Evolutionary conservation across 352 stramenopile species (phyloP).

Genomic region (Phytophthora sansomeana): DNA sequence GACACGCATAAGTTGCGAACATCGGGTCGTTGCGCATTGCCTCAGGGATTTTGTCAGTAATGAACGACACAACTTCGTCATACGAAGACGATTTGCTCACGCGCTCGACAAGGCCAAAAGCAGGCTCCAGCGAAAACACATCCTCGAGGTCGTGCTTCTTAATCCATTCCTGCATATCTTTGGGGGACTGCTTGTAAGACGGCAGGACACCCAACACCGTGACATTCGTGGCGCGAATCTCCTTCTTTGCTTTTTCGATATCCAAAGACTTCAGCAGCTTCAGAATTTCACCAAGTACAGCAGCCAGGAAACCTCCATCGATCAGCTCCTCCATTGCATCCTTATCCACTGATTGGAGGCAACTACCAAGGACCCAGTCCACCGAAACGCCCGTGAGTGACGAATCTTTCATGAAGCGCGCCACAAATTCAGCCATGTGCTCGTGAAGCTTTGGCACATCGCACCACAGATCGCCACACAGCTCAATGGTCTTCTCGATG

Average conservation of each 20-base stretch:
- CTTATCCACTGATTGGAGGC: slow-evolving; percentile 55
- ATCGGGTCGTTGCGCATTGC: slow-evolving; percentile 58
- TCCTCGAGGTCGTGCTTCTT: slow-evolving; percentile 66
- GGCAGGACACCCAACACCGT: slow-evolving; percentile 67
- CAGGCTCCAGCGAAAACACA: slow-evolving; percentile 62
- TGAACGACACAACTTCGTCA: slow-evolving; percentile 66
- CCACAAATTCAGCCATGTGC: slow-evolving; percentile 73
- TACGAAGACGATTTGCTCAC: slow-evolving; percentile 54
- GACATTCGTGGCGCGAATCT: slow-evolving; percentile 62
- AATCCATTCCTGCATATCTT: slow-evolving; percentile 75
- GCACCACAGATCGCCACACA: slow-evolving; percentile 77
- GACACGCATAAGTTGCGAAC: slow-evolving; percentile 68
- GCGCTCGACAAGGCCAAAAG: slow-evolving; percentile 62
- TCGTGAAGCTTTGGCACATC: slow-evolving; percentile 87
- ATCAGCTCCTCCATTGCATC: slow-evolving; percentile 76
- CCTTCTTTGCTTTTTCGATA: slow-evolving; percentile 55
- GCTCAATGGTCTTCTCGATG: slow-evolving; percentile 66
- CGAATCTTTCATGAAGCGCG: slow-evolving; percentile 76
- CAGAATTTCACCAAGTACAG: slow-evolving; percentile 53
- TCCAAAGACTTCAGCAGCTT: slow-evolving; percentile 52
- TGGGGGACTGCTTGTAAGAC: slow-evolving; percentile 52
- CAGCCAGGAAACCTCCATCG: slow-evolving; percentile 72
- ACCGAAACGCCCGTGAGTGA: slow-evolving; percentile 64
- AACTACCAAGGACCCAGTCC: slow-evolving; percentile 73
- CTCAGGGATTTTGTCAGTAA: slow-evolving; percentile 60